Evolutionary conservation across 768 basidiomycete species (phyloP).

Genomic region (Xerocomellus chrysenteron): DNA sequence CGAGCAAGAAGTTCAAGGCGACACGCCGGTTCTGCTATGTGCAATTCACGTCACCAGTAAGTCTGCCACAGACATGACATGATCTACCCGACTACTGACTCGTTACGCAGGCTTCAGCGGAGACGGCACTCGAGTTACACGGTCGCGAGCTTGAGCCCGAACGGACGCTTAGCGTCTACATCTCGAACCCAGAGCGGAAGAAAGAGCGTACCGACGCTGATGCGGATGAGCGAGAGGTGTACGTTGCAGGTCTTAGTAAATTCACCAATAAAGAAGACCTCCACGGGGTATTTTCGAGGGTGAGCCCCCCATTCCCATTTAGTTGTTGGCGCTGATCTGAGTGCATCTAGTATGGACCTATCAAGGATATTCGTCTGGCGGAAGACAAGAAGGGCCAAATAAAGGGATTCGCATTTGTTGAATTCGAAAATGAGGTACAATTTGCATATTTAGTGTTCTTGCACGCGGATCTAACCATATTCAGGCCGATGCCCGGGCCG

Average conservation of each 20-base stretch:
- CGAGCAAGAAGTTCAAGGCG: slow-evolving; percentile 93
- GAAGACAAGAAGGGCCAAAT: slow-evolving; percentile 65
- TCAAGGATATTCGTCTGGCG: slow-evolving; percentile 82
- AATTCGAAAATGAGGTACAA: slow-evolving; percentile 77
- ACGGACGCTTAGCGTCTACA: slow-evolving; percentile 67
- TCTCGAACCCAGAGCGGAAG: slow-evolving; percentile 89
- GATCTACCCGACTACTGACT: background rate
- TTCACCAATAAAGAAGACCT: slow-evolving; percentile 78
- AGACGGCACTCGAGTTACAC: slow-evolving; percentile 77
- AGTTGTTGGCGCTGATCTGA: slow-evolving; percentile 3
- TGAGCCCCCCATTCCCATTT: slow-evolving; percentile 35
- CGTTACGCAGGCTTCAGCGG: slow-evolving; percentile 55
- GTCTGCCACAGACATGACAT: slow-evolving; percentile 27
- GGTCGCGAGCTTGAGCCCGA: slow-evolving; percentile 71
- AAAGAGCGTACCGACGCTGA: slow-evolving; percentile 88
- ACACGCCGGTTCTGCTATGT: slow-evolving; percentile 93
- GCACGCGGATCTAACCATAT: background rate
- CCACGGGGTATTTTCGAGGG: slow-evolving; percentile 72
- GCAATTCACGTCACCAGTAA: slow-evolving; percentile 82
- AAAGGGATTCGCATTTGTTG: slow-evolving; percentile 91
- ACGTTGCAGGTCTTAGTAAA: slow-evolving; percentile 82
- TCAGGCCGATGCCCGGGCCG: slow-evolving; percentile 67
- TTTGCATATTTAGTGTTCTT: background rate
- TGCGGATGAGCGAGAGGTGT: slow-evolving; percentile 81
- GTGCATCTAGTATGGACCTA: slow-evolving; percentile 62